These are phyloP conservation scores for Echinochloa phyllopogon DNA, from an alignment of 176 grass and related monocot genomes.

Conservation along the genomic window DNA sequence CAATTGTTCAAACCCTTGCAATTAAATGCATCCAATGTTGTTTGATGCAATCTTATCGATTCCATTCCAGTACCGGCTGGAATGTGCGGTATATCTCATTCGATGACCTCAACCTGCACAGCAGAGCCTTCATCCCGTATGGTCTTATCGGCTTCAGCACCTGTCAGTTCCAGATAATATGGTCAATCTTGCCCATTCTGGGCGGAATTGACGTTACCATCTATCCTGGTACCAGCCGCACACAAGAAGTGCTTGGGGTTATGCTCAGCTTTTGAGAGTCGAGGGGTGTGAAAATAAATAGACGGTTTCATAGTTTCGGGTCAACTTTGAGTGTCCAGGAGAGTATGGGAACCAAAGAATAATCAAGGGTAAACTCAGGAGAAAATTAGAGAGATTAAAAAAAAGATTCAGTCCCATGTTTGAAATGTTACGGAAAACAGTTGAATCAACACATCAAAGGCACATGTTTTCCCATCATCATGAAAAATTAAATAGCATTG, in stretches of 20 bases:
- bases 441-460: background rate
- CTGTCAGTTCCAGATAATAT: no score
- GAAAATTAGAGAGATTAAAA: conserved; percentile 5
- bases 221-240: no score
- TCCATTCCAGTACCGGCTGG: no score
- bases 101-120: no score
- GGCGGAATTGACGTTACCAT: no score
- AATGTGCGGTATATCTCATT: no score
- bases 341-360: background rate
- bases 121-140: no score
- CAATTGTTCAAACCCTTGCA: background rate
- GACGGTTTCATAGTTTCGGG: background rate
- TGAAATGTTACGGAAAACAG: background rate
- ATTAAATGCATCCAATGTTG: background rate
- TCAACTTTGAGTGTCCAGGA: background rate
- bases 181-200: no score
- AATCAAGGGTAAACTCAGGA: background rate
- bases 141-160: no score
- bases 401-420: background rate
- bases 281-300: background rate
- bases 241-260: background rate
- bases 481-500: background rate
- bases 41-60: background rate
- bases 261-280: background rate
- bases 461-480: background rate